A percentile compares a stretch with the other conserved stretches of the same genome.
These are phyloP conservation scores for Penicillium diatomitis DNA, from an alignment of 495 filamentous ascomycete genomes.

Conservation along the genomic window DNA sequence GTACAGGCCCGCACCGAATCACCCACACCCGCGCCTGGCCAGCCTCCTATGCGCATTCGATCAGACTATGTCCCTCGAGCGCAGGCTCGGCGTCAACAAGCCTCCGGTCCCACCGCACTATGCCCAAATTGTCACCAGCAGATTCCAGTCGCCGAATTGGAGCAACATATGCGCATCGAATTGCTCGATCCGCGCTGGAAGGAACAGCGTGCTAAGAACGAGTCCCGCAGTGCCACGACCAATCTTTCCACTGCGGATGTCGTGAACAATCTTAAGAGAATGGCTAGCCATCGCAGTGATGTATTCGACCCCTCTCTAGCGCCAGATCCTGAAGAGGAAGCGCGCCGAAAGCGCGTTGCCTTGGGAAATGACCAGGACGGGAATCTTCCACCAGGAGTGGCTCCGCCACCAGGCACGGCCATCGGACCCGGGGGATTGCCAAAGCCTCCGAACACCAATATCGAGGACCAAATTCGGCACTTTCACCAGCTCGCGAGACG, in stretches of 20 bases:
- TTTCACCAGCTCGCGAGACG: slow-evolving; percentile 35
- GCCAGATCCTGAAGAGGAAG: slow-evolving; percentile 55
- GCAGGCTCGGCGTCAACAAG: slow-evolving; percentile 53
- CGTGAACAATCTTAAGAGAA: slow-evolving; percentile 90
- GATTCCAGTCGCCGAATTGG: slow-evolving; percentile 77
- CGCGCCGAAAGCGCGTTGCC: slow-evolving; percentile 69
- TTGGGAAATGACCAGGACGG: slow-evolving; percentile 15
- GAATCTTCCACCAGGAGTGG: slow-evolving; percentile 4
- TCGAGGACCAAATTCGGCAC: slow-evolving; percentile 42
- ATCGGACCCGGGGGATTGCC: slow-evolving; percentile 14
- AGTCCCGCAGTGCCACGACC: slow-evolving; percentile 73
- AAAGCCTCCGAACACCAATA: slow-evolving; percentile 36
- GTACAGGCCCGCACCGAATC: slow-evolving; percentile 65
- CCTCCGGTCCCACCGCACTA: slow-evolving; percentile 57
- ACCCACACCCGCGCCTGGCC: slow-evolving; percentile 57
- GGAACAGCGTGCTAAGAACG: slow-evolving; percentile 82
- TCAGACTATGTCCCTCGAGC: slow-evolving; percentile 86
- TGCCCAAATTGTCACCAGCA: slow-evolving; percentile 94
- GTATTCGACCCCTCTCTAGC: slow-evolving; percentile 61
- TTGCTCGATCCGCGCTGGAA: slow-evolving; percentile 94
- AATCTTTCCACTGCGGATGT: slow-evolving; percentile 83
- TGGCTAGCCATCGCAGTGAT: slow-evolving; percentile 84
- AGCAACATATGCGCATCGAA: slow-evolving; percentile 93
- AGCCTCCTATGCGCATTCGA: slow-evolving; percentile 77
- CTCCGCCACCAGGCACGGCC: slow-evolving; percentile 2